These are phyloP conservation scores for Purshia tridentata DNA, from an alignment of 306 rosid genomes.

Conservation along the genomic window DNA sequence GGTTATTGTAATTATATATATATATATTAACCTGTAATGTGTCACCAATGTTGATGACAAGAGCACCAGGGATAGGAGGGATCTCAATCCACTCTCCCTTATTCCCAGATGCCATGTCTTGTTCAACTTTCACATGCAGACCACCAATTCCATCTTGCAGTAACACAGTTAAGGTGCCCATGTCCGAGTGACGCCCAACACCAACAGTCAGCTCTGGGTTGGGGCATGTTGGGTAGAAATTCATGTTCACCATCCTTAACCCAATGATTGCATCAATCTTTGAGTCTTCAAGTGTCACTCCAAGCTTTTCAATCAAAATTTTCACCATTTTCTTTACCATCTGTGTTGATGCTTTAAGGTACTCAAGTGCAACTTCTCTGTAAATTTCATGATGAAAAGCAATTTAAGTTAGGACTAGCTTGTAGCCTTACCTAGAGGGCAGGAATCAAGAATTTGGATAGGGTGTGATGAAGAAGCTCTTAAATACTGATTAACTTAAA, in stretches of 20 bases:
- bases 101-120: constrained; percentile 19
- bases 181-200: constrained; percentile 68
- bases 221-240: constrained; percentile 68
- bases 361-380: constrained; percentile 56
- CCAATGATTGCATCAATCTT: constrained; percentile 41
- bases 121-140: constrained; percentile 49
- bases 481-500: no score
- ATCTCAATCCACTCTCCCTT: constrained; percentile 56
- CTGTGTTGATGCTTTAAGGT: constrained; percentile 41
- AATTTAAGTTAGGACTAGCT: no score
- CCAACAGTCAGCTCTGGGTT: constrained; percentile 73
- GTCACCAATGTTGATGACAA: constrained; percentile 62
- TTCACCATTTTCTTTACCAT: constrained; percentile 40
- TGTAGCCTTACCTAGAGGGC: no score
- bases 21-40: constrained; percentile 32
- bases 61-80: constrained; percentile 57
- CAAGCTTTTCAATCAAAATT: constrained; percentile 42
- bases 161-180: constrained; percentile 56
- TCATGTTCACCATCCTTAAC: constrained; percentile 52
- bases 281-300: constrained; percentile 37
- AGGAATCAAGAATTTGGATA: no score
- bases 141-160: constrained; percentile 78
- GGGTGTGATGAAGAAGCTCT: no score
- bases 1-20: not conserved
- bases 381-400: not conserved